Conservation (phyloP, 345 rosid genomes). For the thale cress (Arabidopsis thaliana) region DNA sequence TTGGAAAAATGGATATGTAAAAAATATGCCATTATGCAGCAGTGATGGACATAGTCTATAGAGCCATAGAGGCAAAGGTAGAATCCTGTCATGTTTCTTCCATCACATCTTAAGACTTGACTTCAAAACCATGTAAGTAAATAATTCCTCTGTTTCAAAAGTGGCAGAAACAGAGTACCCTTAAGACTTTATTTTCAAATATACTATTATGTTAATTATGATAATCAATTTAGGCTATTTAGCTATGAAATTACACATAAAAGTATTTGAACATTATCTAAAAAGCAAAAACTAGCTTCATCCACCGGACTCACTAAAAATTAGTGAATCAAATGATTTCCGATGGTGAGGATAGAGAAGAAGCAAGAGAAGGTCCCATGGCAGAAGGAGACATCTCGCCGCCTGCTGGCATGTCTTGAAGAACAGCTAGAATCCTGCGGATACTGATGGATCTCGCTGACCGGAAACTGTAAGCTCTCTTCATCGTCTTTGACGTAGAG, state of each 20-base stretch:
- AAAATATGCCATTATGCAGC: neutral
- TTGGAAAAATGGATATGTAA: too few relatives aligned
- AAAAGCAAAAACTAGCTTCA: conserved; percentile 3
- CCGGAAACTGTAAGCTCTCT: conserved; percentile 51
- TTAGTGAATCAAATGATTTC: neutral
- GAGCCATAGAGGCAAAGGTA: too few relatives aligned
- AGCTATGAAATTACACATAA: conserved; percentile 6
- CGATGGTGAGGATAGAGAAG: conserved; percentile 16
- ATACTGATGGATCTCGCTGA: conserved; percentile 60
- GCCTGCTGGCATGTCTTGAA: conserved; percentile 53
- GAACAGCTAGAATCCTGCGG: conserved; percentile 48
- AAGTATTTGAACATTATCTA: conserved; percentile 12
- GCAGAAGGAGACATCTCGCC: conserved; percentile 52
- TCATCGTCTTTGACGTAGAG: conserved; percentile 46
- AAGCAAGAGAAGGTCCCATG: conserved; percentile 3
- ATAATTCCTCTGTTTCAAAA: conserved; percentile 8
- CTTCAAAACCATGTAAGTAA: conserved; percentile 4
- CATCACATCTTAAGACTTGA: neutral
- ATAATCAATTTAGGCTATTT: too few relatives aligned
- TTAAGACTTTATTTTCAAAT: neutral
- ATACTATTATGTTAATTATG: too few relatives aligned
- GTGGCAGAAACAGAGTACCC: neutral
- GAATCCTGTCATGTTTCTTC: too few relatives aligned
- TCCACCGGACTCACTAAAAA: neutral
- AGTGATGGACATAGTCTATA: neutral